Evolutionary conservation across 495 filamentous ascomycete genomes (phyloP).

Genomic region (Penicillium maclennaniae): DNA sequence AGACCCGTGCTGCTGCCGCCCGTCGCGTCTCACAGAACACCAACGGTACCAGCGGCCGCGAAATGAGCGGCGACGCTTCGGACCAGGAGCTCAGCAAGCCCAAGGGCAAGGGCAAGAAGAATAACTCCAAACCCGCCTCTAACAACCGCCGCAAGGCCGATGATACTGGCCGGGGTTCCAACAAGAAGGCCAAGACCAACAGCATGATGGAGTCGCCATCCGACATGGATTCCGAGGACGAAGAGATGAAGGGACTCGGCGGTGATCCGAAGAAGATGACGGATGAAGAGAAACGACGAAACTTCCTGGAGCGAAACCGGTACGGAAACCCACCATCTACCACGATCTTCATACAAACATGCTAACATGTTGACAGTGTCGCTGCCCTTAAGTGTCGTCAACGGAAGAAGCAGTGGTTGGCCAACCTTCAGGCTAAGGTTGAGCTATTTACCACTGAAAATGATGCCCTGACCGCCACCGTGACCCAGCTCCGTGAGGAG

Average conservation of each 20-base stretch:
- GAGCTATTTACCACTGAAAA: slow-evolving; percentile 90
- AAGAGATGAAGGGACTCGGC: slow-evolving; percentile 40
- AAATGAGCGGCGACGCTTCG: slow-evolving; percentile 65
- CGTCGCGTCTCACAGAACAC: slow-evolving; percentile 32
- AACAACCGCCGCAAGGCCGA: slow-evolving; percentile 79
- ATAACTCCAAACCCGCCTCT: slow-evolving; percentile 41
- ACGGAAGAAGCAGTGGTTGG: slow-evolving; percentile 98
- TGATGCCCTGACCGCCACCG: slow-evolving; percentile 77
- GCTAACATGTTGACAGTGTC: slow-evolving; percentile 58
- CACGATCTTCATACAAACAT: not conserved
- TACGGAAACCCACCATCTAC: slow-evolving; percentile 43
- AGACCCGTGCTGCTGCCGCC: slow-evolving; percentile 24
- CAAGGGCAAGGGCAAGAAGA: slow-evolving; percentile 70
- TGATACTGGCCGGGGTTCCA: slow-evolving; percentile 63
- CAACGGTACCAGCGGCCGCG: slow-evolving; percentile 45
- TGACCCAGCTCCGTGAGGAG: slow-evolving; percentile 82
- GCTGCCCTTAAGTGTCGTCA: slow-evolving; percentile 96
- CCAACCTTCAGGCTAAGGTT: slow-evolving; percentile 91
- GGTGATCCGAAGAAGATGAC: slow-evolving; percentile 82
- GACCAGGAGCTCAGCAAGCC: slow-evolving; percentile 66
- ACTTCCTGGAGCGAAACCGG: slow-evolving; percentile 95
- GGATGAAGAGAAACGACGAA: slow-evolving; percentile 97
- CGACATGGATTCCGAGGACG: slow-evolving; percentile 55
- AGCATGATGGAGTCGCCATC: slow-evolving; percentile 49
- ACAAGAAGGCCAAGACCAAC: slow-evolving; percentile 67